Conservation (phyloP, 306 rosid genomes). For the Lagenaria siceraria region DNA sequence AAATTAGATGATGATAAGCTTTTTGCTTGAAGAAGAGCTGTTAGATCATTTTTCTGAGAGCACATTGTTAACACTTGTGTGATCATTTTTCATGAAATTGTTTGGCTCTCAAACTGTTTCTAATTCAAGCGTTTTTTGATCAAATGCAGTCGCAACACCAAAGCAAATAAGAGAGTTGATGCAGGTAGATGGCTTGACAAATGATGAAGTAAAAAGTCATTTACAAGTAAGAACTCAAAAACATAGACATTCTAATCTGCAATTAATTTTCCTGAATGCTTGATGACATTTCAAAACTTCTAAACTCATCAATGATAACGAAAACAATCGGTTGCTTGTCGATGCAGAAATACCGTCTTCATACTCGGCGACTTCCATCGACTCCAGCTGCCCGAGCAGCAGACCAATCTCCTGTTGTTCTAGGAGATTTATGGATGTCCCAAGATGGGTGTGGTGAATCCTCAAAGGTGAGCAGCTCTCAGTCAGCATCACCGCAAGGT, state of each 20-base stretch:
- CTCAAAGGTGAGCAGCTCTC: slow-evolving; percentile 62
- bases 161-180: slow-evolving; percentile 95
- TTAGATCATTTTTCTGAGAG: background rate
- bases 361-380: slow-evolving; percentile 60
- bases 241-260: background rate
- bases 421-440: slow-evolving; percentile 69
- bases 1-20: background rate
- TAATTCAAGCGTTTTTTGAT: background rate
- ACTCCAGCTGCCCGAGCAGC: slow-evolving; percentile 18
- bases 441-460: slow-evolving; percentile 67
- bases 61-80: background rate
- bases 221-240: slow-evolving; percentile 57
- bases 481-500: slow-evolving; percentile 84
- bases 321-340: background rate
- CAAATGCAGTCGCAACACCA: slow-evolving; percentile 76
- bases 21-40: background rate
- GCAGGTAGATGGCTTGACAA: slow-evolving; percentile 97
- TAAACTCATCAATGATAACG: slow-evolving; percentile 2
- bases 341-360: slow-evolving; percentile 90
- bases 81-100: background rate
- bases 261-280: background rate
- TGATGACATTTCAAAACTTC: background rate
- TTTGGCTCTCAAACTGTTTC: background rate
- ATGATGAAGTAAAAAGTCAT: slow-evolving; percentile 97
- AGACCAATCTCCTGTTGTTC: slow-evolving; percentile 45